These are phyloP conservation scores for Nicotiana sylvestris DNA, from an alignment of 257 asterid genomes.

Conservation along the genomic window DNA sequence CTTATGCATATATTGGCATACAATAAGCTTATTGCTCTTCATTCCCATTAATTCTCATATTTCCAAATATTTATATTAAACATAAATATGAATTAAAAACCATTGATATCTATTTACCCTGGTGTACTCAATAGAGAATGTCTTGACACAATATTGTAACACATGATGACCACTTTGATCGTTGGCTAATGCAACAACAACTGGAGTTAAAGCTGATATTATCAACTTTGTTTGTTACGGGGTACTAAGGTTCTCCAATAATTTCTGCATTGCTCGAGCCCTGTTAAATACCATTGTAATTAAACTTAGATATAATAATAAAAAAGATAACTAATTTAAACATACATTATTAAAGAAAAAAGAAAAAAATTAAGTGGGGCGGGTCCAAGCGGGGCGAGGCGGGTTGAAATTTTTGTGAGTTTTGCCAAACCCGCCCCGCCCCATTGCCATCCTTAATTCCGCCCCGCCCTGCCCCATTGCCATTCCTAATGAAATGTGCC, in stretches of 20 bases:
- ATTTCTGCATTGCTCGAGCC: slow-evolving; percentile 41
- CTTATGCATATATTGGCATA: no score
- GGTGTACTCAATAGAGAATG: slow-evolving; percentile 49
- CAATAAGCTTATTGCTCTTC: no score
- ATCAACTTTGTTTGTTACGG: slow-evolving; percentile 50
- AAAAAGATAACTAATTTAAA: neutral
- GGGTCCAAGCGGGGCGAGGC: no score
- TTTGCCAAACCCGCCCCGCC: no score
- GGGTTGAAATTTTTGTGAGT: no score
- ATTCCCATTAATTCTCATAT: no score
- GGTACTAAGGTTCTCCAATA: slow-evolving; percentile 50
- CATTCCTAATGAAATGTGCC: no score
- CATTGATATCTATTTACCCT: slow-evolving; percentile 32
- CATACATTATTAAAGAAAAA: neutral
- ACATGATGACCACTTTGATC: slow-evolving; percentile 74
- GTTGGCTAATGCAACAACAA: slow-evolving; percentile 43
- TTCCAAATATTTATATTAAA: no score
- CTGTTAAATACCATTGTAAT: slow-evolving; percentile 26
- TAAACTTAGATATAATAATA: neutral
- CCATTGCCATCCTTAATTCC: no score
- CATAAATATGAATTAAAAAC: no score
- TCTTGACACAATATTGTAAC: slow-evolving; percentile 40
- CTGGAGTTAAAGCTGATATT: slow-evolving; percentile 33
- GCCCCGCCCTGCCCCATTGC: no score
- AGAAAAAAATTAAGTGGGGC: no score